A percentile compares a stretch with the other conserved stretches of the same genome.
These are phyloP conservation scores for Coemansia sp. DNA, from an alignment of 192 early-diverging fungal species.

Conservation along the genomic window DNA sequence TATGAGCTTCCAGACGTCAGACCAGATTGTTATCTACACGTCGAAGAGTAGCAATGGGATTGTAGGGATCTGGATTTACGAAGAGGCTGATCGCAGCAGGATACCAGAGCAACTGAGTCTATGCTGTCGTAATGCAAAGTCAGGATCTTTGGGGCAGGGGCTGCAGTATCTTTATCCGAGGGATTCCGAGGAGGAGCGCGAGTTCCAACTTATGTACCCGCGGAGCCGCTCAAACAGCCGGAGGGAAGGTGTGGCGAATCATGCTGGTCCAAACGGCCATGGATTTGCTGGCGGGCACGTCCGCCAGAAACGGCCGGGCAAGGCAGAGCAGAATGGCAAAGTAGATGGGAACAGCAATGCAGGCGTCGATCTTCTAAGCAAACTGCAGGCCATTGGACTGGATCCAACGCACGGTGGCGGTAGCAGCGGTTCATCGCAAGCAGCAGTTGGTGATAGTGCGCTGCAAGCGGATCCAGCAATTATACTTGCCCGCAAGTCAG, in stretches of 20 bases:
- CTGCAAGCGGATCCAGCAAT: conserved; percentile 37
- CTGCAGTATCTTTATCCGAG: conserved; percentile 41
- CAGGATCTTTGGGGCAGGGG: conserved; percentile 23
- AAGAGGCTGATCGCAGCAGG: conserved; percentile 37
- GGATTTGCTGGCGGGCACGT: conserved; percentile 19
- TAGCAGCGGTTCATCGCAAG: conserved; percentile 3
- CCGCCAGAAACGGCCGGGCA: conserved; percentile 11
- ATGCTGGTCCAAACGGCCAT: conserved; percentile 1
- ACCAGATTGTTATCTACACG: conserved; percentile 86
- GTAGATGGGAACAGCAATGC: neutral
- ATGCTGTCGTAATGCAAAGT: conserved; percentile 37
- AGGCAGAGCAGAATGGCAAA: neutral
- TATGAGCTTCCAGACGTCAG: conserved; percentile 76
- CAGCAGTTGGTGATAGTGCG: conserved; percentile 10
- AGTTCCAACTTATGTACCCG: conserved; percentile 45
- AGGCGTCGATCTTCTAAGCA: conserved; percentile 28
- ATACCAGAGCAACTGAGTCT: conserved; percentile 43
- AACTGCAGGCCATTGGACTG: conserved; percentile 50
- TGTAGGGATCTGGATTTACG: conserved; percentile 53
- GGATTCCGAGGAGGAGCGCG: conserved; percentile 37
- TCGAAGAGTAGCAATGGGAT: conserved; percentile 24
- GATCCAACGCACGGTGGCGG: conserved; percentile 10
- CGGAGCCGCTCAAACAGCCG: conserved; percentile 53
- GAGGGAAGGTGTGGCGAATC: conserved; percentile 14
- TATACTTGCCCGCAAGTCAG: conserved; percentile 46